Percentiles rank a stretch among this genome's conserved stretches.
These are phyloP conservation scores for Heliamphora exappendiculata DNA, from an alignment of 148 eudicot species.

Conservation along the genomic window DNA sequence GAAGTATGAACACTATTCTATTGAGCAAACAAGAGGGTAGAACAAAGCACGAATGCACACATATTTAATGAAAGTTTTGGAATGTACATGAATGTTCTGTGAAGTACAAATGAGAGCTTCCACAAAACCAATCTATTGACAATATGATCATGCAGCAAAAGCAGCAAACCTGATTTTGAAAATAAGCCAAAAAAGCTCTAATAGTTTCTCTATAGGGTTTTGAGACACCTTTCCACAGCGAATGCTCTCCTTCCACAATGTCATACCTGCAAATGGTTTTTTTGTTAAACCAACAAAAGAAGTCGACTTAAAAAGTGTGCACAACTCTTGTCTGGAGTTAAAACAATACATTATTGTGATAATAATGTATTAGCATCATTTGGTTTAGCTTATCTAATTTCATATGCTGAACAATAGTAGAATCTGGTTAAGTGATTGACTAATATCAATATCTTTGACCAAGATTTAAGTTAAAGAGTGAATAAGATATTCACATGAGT, in stretches of 20 bases:
- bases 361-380: constrained; percentile 28
- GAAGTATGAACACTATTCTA: background rate
- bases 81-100: background rate
- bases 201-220: constrained; percentile 92
- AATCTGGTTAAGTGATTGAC: background rate
- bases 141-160: constrained; percentile 3
- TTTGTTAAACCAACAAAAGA: background rate
- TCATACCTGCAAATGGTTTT: constrained; percentile 52
- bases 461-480: background rate
- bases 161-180: constrained; percentile 76
- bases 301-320: background rate
- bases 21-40: background rate
- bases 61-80: background rate
- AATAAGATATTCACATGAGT: no score
- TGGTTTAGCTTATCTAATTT: background rate
- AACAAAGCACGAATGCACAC: background rate
- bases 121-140: background rate
- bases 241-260: constrained; percentile 85
- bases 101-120: background rate
- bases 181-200: constrained; percentile 74
- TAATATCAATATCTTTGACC: background rate
- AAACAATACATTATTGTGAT: background rate
- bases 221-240: constrained; percentile 85
- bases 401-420: background rate
- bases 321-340: background rate